Base-by-base conservation (phyloP, 192 early-diverging fungal species). In the Podila epigama region DNA sequence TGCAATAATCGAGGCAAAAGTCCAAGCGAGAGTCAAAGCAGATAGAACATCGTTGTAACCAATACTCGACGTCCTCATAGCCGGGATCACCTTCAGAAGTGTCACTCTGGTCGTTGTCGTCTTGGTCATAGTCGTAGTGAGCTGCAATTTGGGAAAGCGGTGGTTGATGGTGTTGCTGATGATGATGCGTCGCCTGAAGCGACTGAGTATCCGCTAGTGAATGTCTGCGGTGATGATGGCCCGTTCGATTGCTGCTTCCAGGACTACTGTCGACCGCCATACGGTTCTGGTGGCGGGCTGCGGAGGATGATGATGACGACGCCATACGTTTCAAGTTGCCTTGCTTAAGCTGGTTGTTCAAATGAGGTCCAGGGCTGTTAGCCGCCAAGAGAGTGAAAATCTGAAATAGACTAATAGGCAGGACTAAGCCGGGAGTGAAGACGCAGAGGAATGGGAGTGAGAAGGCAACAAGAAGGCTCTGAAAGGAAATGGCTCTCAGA, bases 401-500 rank as follows among this genome's bases (percentile, higher is more conserved):
- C 12, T 75, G 64, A 44, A 75, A 75, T 27, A 75, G 6, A 29
- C 52, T 58, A n/a, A 75, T 53, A 34, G 60, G 52, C 3, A 75
- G 48, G 28, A 54, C 71, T 1, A 67, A 34, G 7, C 59, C 52
- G 8, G 71, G 71, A 2, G 65, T 52, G 22, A 75, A 57, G 54
- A 55, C 41, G 36, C 59, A 62, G 51, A 75, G 71, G 7, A 67
- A 52, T 11, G 71, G 71, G 39, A 67, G 41, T 12, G 71, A 32
- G 44, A 67, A 75, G 12, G 64, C 71, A 1, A 60, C 52, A 40
- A 61, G 8, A 18, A 68, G 64, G 44, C 59, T 75, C 35, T 75
- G 64, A 20, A 75, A 27, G 11, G 65, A 58, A 89, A 72, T 89
- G 85, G 81, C 92, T 89, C 86, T 97, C 95, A 91, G 96, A 96